Percentiles rank a stretch among this genome's conserved stretches.
These are phyloP conservation scores for Amaranthus palmeri DNA, from an alignment of 148 eudicot species.

Conservation along the genomic window DNA sequence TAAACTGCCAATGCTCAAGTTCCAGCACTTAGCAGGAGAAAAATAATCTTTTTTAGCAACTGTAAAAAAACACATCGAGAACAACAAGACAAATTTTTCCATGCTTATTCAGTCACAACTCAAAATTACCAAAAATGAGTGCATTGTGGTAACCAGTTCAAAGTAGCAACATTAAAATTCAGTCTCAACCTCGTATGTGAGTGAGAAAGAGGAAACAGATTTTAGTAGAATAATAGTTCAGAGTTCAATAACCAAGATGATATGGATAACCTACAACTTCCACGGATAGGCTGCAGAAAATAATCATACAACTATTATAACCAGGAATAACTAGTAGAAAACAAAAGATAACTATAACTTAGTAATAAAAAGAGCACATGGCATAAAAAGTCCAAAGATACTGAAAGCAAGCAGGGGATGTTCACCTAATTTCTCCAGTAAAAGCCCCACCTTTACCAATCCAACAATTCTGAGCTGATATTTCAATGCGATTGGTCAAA, in stretches of 20 bases:
- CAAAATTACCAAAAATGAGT: not conserved
- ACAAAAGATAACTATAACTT: not conserved
- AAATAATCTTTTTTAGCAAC: not conserved
- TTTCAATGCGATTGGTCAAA: conserved; percentile 64
- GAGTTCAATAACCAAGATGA: not conserved
- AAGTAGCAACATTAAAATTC: not conserved
- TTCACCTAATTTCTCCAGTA: conserved; percentile 96
- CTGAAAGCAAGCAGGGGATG: not conserved
- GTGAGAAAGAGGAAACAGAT: not conserved
- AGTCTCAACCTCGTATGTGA: not conserved
- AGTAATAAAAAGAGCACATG: not conserved
- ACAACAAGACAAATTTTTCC: not conserved
- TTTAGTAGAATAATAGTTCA: not conserved
- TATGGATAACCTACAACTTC: not conserved
- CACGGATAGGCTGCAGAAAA: not conserved
- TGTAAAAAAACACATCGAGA: not conserved
- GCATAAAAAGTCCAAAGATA: not conserved
- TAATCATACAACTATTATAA: not conserved
- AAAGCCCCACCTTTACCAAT: conserved; percentile 94
- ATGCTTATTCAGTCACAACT: not conserved
- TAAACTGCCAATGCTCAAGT: not conserved
- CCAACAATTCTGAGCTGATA: conserved; percentile 97
- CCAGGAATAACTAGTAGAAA: not conserved
- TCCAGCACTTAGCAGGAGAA: not conserved
- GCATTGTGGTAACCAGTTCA: not conserved